Percentiles rank a stretch among this genome's conserved stretches.
Conservation (phyloP, 2,329 filamentous ascomycete genomes). For the Colletotrichum tropicicola region DNA sequence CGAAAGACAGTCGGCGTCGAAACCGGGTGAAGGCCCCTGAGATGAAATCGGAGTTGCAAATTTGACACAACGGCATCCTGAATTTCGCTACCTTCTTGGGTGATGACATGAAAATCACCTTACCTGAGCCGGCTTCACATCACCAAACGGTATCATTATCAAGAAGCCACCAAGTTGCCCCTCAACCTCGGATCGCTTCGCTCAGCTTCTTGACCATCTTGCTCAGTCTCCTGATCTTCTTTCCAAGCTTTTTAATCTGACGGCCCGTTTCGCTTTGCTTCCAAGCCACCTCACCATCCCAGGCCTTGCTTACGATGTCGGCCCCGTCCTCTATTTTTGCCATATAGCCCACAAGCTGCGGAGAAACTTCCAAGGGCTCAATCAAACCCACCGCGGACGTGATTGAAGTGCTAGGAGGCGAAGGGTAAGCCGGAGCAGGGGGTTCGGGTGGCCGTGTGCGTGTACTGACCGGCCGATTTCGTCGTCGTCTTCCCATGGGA, state of each 20-base stretch:
- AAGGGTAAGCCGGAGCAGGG: neutral
- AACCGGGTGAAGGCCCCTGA: too few species aligned
- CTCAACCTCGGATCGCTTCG: neutral
- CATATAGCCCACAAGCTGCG: neutral
- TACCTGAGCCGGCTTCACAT: too few species aligned
- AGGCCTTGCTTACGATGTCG: neutral
- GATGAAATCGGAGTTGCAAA: too few species aligned
- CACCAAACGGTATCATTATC: too few species aligned
- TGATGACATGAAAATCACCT: too few species aligned
- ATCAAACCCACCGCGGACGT: neutral
- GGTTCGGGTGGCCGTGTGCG: neutral
- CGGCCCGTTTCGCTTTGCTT: neutral
- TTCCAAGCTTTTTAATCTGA: constrained; percentile 2
- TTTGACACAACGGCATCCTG: too few species aligned
- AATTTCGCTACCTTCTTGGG: too few species aligned
- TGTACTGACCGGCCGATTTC: neutral
- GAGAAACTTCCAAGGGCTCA: neutral
- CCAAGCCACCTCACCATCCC: neutral
- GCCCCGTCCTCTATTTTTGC: neutral
- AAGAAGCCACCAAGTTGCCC: neutral
- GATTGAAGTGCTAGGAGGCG: neutral
- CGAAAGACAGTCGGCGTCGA: too few species aligned
- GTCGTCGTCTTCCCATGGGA: neutral
- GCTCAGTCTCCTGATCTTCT: neutral
- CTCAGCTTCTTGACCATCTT: neutral